These are phyloP conservation scores for Zymoseptoria brevis DNA, from an alignment of 2,329 filamentous ascomycete species.

Conservation along the genomic window DNA sequence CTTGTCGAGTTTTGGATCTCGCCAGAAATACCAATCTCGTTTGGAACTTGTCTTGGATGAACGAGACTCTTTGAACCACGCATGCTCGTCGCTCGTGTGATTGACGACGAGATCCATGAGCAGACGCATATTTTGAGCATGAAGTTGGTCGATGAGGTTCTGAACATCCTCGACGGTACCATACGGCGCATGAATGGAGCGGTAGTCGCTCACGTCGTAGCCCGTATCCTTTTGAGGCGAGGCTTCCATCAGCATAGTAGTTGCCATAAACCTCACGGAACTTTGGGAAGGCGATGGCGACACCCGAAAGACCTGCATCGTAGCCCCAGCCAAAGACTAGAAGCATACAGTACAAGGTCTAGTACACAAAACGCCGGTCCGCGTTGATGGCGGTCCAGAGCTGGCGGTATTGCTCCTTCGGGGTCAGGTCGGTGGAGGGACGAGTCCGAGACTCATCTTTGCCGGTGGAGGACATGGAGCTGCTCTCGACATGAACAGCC, in stretches of 20 bases:
- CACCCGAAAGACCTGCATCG: conserved; percentile 31
- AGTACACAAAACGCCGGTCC: conserved; percentile 19
- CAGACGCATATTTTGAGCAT: conserved; percentile 40
- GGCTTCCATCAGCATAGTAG: conserved; percentile 19
- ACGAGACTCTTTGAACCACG: conserved; percentile 50
- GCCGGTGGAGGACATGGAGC: conserved; percentile 9
- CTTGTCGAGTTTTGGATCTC: conserved; percentile 46
- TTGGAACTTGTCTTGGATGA: conserved; percentile 45
- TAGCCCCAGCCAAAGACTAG: conserved; percentile 33
- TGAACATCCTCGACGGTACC: conserved; percentile 42
- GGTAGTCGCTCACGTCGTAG: conserved; percentile 43
- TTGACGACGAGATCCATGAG: conserved; percentile 38
- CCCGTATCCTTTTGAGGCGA: conserved; percentile 38
- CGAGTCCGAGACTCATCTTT: background rate
- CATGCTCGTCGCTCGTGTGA: conserved; percentile 21
- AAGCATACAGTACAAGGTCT: conserved; percentile 20
- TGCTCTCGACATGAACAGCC: conserved; percentile 11
- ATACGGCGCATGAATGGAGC: conserved; percentile 40
- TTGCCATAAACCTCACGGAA: conserved; percentile 31
- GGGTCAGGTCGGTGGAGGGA: conserved; percentile 11
- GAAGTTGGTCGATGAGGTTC: conserved; percentile 34
- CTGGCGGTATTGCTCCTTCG: conserved; percentile 20
- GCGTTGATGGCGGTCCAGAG: conserved; percentile 22
- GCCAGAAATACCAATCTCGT: conserved; percentile 61
- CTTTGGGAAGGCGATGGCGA: conserved; percentile 32